Base-by-base conservation (phyloP, 2,329 filamentous ascomycete species). In the Aspergillus fumigatiaffinis region DNA sequence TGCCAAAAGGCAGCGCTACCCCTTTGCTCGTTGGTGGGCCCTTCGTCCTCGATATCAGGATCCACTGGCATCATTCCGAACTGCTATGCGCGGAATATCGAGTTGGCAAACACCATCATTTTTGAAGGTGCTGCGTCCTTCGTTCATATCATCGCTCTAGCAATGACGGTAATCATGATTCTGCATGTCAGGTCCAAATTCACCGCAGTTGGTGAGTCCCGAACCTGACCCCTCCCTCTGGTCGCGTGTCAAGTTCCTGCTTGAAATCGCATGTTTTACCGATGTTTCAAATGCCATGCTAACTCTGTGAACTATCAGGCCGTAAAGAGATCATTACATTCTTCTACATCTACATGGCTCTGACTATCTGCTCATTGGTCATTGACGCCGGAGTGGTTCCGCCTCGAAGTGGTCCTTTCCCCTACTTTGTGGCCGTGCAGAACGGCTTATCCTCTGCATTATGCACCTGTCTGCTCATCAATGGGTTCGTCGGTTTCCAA, bases 401-500 rank as follows among this genome's bases (percentile, higher is more conserved):
- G 3, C 90, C 92, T 0, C 88, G 89, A 56, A 91, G 88, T 52
- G 81, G 78, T 2, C 84, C 91, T 0, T 97, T 92, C 68, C 89
- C 92, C 0, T 99, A 96, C 80, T 97, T 99, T 70, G 89, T 91
- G 63, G 90, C 92, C 10, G 85, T 89, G 5, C 94, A 99, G 69
- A 88, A 88, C 61, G 94, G 93, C 14, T 80, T 99, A 53, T 81
- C 87, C 23, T 96, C 91, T 38, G 91, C 94, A 0, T 83, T 96
- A 28, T 88, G 94, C 72, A 93, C 91, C 26, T 95, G 89, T 73
- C 81, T 99, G 55, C 80, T 97, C 67, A 92, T 99, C 80, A 97
- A 97, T 74, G 94, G 94, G 47, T 99, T 99, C 70, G 93, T 99
- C 54, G 94, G 94, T 35, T 99, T 99, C 76, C 94, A 97, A 76